These are phyloP conservation scores for Colletotrichum eleusines DNA, from an alignment of 2,329 filamentous ascomycete genomes.

Conservation along the genomic window DNA sequence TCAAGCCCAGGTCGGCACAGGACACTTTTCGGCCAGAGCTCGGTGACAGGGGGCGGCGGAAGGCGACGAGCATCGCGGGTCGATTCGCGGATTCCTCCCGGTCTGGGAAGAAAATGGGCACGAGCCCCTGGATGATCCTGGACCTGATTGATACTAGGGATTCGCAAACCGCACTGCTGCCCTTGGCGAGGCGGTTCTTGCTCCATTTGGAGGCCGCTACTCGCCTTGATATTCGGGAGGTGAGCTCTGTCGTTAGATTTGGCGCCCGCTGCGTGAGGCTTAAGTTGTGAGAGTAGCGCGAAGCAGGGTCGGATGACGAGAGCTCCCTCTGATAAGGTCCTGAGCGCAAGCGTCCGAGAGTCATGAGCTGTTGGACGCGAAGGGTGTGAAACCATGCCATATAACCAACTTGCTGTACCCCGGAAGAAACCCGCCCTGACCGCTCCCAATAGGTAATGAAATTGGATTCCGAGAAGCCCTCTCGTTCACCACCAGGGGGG, in stretches of 20 bases:
- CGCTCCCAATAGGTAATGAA: slow-evolving; percentile 1
- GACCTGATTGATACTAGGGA: neutral
- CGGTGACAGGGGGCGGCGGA: slow-evolving; percentile 9
- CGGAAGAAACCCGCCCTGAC: slow-evolving; percentile 8
- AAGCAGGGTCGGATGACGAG: slow-evolving; percentile 15
- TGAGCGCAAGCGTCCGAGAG: slow-evolving; percentile 10
- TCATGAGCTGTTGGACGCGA: slow-evolving; percentile 2
- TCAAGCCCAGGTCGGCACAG: slow-evolving; percentile 21
- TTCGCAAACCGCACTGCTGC: neutral
- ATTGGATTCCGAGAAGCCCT: slow-evolving; percentile 6
- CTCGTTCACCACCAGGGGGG: slow-evolving; percentile 7
- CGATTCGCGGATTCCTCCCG: neutral
- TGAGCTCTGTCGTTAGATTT: slow-evolving; percentile 18
- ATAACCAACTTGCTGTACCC: neutral
- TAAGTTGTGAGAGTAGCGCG: slow-evolving; percentile 8
- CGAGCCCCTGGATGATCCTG: slow-evolving; percentile 18
- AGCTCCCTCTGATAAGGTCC: slow-evolving; percentile 2
- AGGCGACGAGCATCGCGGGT: slow-evolving; percentile 3
- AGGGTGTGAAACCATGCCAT: neutral
- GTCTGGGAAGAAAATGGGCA: slow-evolving; percentile 34
- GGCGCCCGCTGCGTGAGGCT: slow-evolving; percentile 5
- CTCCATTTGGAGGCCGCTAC: neutral
- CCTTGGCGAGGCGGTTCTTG: too few species aligned
- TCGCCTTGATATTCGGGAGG: neutral
- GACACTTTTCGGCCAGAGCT: slow-evolving; percentile 14